These are phyloP conservation scores for Eimeria maxima DNA, from an alignment of 169 alveolate species.

Conservation along the genomic window DNA sequence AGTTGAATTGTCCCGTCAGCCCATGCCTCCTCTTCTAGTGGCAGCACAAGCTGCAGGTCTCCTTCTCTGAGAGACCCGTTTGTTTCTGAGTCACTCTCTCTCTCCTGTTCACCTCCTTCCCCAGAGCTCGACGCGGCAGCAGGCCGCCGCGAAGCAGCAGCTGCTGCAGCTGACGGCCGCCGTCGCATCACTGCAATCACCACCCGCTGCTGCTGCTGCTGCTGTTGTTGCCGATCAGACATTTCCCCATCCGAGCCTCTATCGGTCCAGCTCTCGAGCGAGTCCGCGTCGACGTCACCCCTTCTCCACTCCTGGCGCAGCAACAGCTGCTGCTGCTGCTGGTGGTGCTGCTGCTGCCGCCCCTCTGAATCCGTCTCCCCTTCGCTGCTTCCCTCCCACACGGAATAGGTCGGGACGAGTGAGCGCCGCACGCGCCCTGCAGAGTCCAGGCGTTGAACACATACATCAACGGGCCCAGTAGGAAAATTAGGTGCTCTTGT, in stretches of 20 bases:
- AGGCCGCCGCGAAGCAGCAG: conserved; percentile 19
- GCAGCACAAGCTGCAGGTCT: conserved; percentile 45
- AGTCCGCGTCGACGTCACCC: conserved; percentile 63
- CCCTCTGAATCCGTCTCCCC: conserved; percentile 9
- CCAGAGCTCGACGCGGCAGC: conserved; percentile 4
- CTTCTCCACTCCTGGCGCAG: conserved; percentile 66
- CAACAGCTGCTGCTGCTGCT: neutral
- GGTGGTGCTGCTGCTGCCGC: conserved; percentile 52
- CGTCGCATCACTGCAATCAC: conserved; percentile 47
- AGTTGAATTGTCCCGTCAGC: neutral
- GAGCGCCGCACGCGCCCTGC: neutral
- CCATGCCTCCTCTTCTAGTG: neutral
- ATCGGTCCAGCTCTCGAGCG: conserved; percentile 58
- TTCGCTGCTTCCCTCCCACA: conserved; percentile 72
- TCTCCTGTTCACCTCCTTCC: neutral
- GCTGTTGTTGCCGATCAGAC: conserved; percentile 42
- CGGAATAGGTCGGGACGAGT: neutral
- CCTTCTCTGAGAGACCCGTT: neutral
- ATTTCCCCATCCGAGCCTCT: conserved; percentile 28
- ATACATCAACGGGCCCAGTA: neutral
- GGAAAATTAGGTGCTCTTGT: neutral
- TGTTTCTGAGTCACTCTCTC: neutral
- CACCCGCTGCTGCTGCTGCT: conserved; percentile 44
- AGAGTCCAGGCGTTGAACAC: neutral
- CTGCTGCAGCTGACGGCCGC: neutral